Evolutionary conservation across 352 stramenopile genomes (phyloP), one percentile per base, ranked within the genome.

Genomic region (Globisporangium rhizosaccharum): DNA sequence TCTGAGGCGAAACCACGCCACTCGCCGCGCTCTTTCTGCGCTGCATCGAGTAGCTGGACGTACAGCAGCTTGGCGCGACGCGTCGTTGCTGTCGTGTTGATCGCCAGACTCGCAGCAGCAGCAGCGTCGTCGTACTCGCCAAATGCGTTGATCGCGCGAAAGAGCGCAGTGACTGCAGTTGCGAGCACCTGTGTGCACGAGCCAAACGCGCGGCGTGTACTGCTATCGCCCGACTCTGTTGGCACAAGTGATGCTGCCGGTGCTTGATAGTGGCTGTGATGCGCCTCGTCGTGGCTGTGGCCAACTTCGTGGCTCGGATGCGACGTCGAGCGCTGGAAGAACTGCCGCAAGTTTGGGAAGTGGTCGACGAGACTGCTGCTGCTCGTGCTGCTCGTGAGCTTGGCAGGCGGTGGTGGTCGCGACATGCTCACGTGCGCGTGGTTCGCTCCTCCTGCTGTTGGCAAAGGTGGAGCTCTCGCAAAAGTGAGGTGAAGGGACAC

Each of bases 41-140:
- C 76, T 20, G 66, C 77, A 56, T 88, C 78, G 8, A 90, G 70
- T 18, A 90, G 63, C 23, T 68, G 60, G n/a, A 90, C 69, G 59
- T 87, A 90, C 53, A 90, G 56, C 25, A 90, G 61, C 58, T 90
- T 90, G 53, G 72, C 74, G 42, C 74, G 58, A 8, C 81, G 81
- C 39, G 70, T 82, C 9, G 70, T 71, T 3, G 33, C 60, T 44
- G 26, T 12, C 6, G 6, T 73, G 57, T 86, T 71, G 1, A 57
- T 23, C 17, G 65, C 44, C 12, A 33, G 36, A 47, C 51, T 47
- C 11, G 25, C 33, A 2, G 49, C 2, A 2, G 49, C 2, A 2
- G 33, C 33, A 39, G 33, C 51, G 18, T 77, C 63, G 10, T 68
- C 59, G 52, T 71, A 86, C 36, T 62, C 47, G 7, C 65, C 65